Percentiles rank a stretch among this genome's conserved stretches.
Conservation (phyloP, 257 asterid species). For the Leonotis leonurus region DNA sequence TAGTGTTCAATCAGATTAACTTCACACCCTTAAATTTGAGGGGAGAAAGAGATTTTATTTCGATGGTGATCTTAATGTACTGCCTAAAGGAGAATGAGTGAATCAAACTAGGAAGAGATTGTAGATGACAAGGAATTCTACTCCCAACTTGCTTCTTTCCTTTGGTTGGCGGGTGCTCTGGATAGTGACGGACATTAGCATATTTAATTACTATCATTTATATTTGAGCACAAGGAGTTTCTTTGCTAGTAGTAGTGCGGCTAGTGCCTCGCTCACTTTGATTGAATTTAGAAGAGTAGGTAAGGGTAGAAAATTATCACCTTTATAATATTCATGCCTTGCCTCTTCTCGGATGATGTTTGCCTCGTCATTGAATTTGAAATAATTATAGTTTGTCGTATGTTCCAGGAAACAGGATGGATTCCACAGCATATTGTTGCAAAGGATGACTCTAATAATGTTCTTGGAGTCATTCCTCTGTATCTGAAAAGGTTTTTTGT, state of each 20-base stretch:
- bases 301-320: background rate
- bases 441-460: slow-evolving; percentile 45
- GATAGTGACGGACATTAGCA: background rate
- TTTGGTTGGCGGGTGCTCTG: background rate
- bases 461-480: slow-evolving; percentile 89
- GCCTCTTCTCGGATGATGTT: slow-evolving; percentile 5
- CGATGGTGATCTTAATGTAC: background rate
- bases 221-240: background rate
- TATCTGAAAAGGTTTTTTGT: slow-evolving; percentile 78
- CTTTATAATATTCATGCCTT: slow-evolving; percentile 1
- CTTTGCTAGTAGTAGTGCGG: background rate
- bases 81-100: background rate
- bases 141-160: background rate
- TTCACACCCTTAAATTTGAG: no score
- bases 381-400: slow-evolving; percentile 15
- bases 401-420: slow-evolving; percentile 92
- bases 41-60: background rate
- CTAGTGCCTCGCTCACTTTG: no score
- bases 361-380: slow-evolving; percentile 16
- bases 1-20: no score
- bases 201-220: background rate
- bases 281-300: background rate
- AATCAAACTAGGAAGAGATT: background rate
- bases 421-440: slow-evolving; percentile 82
- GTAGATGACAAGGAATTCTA: background rate